These are phyloP conservation scores for Colletotrichum costaricense DNA, from an alignment of 2,329 filamentous ascomycete genomes.

Conservation along the genomic window DNA sequence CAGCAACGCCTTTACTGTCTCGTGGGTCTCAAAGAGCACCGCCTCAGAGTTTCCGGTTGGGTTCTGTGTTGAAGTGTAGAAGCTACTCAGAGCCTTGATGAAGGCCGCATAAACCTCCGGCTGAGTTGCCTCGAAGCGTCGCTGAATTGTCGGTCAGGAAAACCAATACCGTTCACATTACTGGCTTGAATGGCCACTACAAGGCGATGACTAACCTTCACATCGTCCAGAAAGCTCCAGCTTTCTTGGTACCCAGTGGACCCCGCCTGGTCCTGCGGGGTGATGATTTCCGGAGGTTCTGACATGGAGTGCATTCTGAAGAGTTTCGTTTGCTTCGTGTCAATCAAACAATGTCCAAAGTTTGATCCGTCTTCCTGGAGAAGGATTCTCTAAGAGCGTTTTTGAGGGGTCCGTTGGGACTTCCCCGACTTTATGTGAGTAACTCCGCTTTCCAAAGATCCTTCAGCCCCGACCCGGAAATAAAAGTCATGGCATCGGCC, in stretches of 20 bases:
- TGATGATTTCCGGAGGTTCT: background rate
- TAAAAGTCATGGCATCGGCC: background rate
- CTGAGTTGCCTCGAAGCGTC: slow-evolving; percentile 19
- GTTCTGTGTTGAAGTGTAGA: background rate
- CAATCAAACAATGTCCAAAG: background rate
- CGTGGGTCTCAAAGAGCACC: slow-evolving; percentile 7
- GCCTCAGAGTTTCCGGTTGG: background rate
- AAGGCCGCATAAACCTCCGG: slow-evolving; percentile 26
- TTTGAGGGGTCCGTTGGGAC: background rate
- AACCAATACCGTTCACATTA: background rate
- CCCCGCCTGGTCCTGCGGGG: background rate
- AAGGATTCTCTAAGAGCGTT: background rate
- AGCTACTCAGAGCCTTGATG: slow-evolving; percentile 22
- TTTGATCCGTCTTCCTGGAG: too few relatives aligned
- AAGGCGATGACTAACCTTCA: slow-evolving; percentile 8
- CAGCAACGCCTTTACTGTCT: background rate
- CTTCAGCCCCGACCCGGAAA: background rate
- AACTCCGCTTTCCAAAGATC: background rate
- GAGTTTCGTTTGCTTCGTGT: background rate
- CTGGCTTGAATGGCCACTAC: background rate
- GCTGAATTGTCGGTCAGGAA: slow-evolving; percentile 5
- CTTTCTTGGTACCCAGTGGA: slow-evolving; percentile 12
- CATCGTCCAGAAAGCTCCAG: slow-evolving; percentile 22
- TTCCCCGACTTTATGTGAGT: background rate
- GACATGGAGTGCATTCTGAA: background rate